Evolutionary conservation across 1,284 basidiomycete genomes (phyloP), one percentile per base, ranked within the genome.

Genomic region (Cryptococcus neoformans): DNA sequence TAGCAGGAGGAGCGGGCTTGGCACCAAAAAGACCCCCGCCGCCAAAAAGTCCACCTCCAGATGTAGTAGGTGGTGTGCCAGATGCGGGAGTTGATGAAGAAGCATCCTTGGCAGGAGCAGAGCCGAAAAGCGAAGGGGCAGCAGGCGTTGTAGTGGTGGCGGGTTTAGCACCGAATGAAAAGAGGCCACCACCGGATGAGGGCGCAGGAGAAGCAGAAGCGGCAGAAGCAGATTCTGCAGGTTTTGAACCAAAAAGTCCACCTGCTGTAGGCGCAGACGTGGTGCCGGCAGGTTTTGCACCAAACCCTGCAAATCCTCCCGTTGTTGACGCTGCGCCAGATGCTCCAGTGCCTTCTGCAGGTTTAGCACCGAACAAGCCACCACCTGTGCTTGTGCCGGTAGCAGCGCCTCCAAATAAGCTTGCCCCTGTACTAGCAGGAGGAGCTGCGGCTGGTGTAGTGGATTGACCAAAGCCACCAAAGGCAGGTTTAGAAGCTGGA

Each of bases 391-490:
- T n/a, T 14, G 59, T 49, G 5, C 41, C 38, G 42, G 59, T 28
- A 6, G 61, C 45, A 6, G 56, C 45, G 10, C 55, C 47, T 8
- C 67, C 67, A 52, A 69, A 69, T 40, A 67, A 52, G 49, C 60
- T 58, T 34, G 57, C 57, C 2, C 53, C 56, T 4, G 56, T 48
- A 10, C 49, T 49, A 4, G 65, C 50, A 14, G 69, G 67, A 17
- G 74, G 70, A 1, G 73, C 57, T 41, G 68, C 65, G 9, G 72
- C 62, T 3, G 71, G 62, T 3, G 71, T 69, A 6, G 72, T 73
- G 2, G 68, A 65, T 28, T 62, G 57, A 5, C 68, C 67, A 49
- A 69, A 66, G 4, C 67, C 67, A 6, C 70, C 70, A 41, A 75
- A 75, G 8, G 61, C 49, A 4, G 73, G 64, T 59, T 75, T 74